A percentile compares a stretch with the other conserved stretches of the same genome.
These are phyloP conservation scores for Bryum argenteum DNA, from an alignment of 225 moss, liverwort and hornwort species.

Conservation along the genomic window DNA sequence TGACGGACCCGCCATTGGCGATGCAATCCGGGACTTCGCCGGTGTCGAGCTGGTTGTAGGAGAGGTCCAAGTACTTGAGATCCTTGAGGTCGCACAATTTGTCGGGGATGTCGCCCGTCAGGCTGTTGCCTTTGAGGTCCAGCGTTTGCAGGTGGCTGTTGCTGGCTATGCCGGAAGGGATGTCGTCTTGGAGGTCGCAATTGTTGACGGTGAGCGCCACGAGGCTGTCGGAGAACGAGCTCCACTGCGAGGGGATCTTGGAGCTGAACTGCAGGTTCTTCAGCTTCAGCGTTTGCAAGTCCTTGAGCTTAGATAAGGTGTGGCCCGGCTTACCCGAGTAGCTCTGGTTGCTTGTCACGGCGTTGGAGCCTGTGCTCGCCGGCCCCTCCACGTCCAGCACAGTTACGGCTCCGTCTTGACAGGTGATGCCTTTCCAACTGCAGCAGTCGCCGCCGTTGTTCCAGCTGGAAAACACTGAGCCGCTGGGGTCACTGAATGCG, in stretches of 20 bases:
- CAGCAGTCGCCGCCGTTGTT: slow-evolving; percentile 48
- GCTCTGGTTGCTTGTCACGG: slow-evolving; percentile 39
- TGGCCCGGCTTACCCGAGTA: slow-evolving; percentile 53
- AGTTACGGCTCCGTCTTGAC: slow-evolving; percentile 30
- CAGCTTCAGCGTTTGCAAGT: slow-evolving; percentile 47
- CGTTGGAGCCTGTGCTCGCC: slow-evolving; percentile 25
- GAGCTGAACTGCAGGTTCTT: slow-evolving; percentile 44
- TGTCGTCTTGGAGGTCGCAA: slow-evolving; percentile 51
- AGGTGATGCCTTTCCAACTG: slow-evolving; percentile 54
- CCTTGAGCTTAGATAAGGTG: slow-evolving; percentile 45
- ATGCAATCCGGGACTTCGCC: slow-evolving; percentile 44
- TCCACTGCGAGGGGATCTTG: slow-evolving; percentile 61
- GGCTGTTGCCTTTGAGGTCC: slow-evolving; percentile 49
- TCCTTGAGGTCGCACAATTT: slow-evolving; percentile 46
- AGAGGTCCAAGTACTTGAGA: slow-evolving; percentile 56
- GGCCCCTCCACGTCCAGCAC: slow-evolving; percentile 49
- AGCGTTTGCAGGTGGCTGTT: slow-evolving; percentile 39
- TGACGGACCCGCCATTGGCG: slow-evolving; percentile 41
- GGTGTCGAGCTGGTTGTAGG: slow-evolving; percentile 52
- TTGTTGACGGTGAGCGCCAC: slow-evolving; percentile 42
- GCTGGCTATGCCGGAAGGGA: slow-evolving; percentile 50
- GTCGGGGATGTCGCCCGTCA: slow-evolving; percentile 42
- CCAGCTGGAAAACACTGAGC: slow-evolving; percentile 51
- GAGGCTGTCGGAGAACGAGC: slow-evolving; percentile 49
- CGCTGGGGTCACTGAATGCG: slow-evolving; percentile 45